Conservation (phyloP, 371 early-diverging fungal species). For the Mortierella sp. region DNA sequence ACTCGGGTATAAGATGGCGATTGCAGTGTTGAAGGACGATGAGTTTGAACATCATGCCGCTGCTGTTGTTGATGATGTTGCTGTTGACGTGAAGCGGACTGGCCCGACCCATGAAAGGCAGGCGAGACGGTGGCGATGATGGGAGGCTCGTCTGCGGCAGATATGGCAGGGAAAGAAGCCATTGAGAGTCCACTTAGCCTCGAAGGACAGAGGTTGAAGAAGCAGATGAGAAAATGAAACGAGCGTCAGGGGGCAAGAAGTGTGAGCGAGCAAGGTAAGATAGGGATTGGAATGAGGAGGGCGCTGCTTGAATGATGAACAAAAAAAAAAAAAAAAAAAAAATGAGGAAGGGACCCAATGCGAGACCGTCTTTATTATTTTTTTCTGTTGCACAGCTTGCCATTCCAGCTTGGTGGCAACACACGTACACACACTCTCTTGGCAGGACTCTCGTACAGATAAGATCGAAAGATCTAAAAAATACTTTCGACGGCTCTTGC, state of each 20-base stretch:
- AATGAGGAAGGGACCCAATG: too few relatives aligned
- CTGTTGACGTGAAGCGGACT: conserved; percentile 13
- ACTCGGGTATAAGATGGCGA: conserved; percentile 42
- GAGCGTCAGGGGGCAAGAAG: background rate
- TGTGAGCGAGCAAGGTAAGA: background rate
- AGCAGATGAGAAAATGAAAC: background rate
- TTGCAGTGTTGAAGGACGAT: background rate
- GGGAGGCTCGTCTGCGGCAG: conserved; percentile 7
- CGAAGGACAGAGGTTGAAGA: background rate
- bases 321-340: too few relatives aligned
- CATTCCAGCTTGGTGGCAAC: too few relatives aligned
- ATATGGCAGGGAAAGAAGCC: conserved; percentile 6
- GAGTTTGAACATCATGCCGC: conserved; percentile 11
- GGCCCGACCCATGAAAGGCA: conserved; percentile 15
- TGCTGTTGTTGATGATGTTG: conserved; percentile 13
- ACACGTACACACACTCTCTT: too few relatives aligned
- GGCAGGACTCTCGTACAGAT: too few relatives aligned
- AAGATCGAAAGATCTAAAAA: too few relatives aligned
- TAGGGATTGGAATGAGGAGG: background rate
- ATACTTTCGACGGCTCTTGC: too few relatives aligned
- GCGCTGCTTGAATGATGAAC: too few relatives aligned
- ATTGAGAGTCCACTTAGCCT: background rate
- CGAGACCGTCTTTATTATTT: too few relatives aligned
- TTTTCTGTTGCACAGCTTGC: too few relatives aligned
- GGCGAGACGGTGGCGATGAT: conserved; percentile 26